These are phyloP conservation scores for Solanum sejunctum DNA, from an alignment of 257 asterid genomes.

Conservation along the genomic window DNA sequence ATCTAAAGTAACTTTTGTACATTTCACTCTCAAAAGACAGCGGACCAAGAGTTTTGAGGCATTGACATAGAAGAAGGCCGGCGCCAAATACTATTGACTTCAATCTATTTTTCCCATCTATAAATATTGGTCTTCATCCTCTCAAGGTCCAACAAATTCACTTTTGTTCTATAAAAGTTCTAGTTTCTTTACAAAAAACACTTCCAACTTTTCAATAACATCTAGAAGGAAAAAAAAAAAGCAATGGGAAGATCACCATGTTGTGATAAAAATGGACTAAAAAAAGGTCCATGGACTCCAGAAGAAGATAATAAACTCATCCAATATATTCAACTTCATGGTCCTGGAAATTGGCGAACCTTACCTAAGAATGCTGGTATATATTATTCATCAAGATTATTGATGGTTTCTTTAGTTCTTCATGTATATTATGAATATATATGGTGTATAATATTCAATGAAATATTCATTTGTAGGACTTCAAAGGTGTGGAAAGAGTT, in stretches of 20 bases:
- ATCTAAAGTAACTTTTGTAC: not conserved
- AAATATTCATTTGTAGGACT: slow-evolving; percentile 30
- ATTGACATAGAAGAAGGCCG: slow-evolving; percentile 32
- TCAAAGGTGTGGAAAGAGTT: slow-evolving; percentile 77
- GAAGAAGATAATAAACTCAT: slow-evolving; percentile 66
- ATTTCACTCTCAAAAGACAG: not conserved
- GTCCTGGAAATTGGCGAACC: slow-evolving; percentile 71
- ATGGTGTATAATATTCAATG: not conserved
- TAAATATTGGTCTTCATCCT: slow-evolving; percentile 21
- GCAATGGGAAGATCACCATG: slow-evolving; percentile 83
- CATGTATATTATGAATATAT: not conserved
- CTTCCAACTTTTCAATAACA: not conserved
- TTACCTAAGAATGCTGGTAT: slow-evolving; percentile 78
- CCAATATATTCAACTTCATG: slow-evolving; percentile 41
- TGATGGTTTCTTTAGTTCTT: not conserved
- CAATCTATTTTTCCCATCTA: slow-evolving; percentile 13
- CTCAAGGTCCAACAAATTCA: slow-evolving; percentile 23
- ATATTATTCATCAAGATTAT: not conserved
- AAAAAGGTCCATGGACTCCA: slow-evolving; percentile 85
- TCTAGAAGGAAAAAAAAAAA: not conserved
- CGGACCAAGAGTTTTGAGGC: not conserved
- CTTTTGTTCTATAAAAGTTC: slow-evolving; percentile 4
- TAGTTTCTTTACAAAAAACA: not conserved
- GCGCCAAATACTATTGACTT: slow-evolving; percentile 80
- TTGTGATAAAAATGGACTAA: slow-evolving; percentile 61